Conservation (phyloP, 139 green algal species). For the Yamagishiella unicocca region DNA sequence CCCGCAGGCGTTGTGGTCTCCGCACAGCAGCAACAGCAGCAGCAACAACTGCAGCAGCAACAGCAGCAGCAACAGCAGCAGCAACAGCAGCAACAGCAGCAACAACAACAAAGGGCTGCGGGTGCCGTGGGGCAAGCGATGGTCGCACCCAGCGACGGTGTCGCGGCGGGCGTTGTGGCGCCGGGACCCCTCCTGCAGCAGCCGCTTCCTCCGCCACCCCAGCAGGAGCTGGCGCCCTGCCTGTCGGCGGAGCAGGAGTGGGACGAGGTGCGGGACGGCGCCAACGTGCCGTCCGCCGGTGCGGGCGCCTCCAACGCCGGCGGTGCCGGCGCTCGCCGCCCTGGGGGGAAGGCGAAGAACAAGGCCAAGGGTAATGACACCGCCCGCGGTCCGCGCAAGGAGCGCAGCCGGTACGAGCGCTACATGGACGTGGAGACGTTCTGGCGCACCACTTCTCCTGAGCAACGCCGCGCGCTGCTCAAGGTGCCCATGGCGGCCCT, state of each 20-base stretch:
- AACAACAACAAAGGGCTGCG: not conserved
- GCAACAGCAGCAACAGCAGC: slow-evolving; percentile 19
- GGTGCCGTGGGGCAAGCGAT: not conserved
- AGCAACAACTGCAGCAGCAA: not conserved
- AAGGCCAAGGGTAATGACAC: slow-evolving; percentile 34
- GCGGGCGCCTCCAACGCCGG: not conserved
- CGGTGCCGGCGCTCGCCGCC: not conserved
- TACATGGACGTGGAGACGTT: slow-evolving; percentile 67
- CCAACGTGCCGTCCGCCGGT: not conserved
- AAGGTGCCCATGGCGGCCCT: slow-evolving; percentile 66
- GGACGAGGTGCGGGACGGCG: slow-evolving; percentile 48
- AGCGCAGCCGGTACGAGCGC: slow-evolving; percentile 58
- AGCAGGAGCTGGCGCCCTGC: slow-evolving; percentile 28
- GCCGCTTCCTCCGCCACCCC: not conserved
- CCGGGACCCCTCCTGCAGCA: not conserved
- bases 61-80: slow-evolving; percentile 29
- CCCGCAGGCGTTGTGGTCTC: not conserved
- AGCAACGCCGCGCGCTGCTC: slow-evolving; percentile 68
- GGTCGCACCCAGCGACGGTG: not conserved
- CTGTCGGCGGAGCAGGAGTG: slow-evolving; percentile 69
- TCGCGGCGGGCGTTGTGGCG: not conserved
- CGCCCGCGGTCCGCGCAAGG: slow-evolving; percentile 8
- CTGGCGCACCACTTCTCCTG: slow-evolving; percentile 60
- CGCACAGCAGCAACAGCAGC: slow-evolving; percentile 26
- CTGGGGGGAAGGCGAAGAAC: slow-evolving; percentile 43